Percentiles rank a stretch among this genome's conserved stretches.
These are phyloP conservation scores for Phascolomyces articulosus DNA, from an alignment of 371 early-diverging fungal species.

Conservation along the genomic window DNA sequence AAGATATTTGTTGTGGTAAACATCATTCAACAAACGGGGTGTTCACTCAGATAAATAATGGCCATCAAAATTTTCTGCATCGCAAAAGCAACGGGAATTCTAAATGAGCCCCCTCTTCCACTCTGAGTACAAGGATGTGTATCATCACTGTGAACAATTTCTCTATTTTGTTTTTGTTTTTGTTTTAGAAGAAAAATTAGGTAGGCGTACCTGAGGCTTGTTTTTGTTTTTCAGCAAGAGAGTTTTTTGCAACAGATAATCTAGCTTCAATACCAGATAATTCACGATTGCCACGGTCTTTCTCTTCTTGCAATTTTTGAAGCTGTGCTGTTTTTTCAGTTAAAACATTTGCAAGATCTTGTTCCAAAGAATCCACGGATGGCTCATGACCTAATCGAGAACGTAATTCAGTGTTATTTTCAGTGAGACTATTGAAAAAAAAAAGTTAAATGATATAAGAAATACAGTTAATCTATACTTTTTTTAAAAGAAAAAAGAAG, in stretches of 20 bases:
- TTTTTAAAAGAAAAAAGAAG: too few species aligned
- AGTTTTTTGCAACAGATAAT: constrained; percentile 37
- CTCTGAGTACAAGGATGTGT: too few species aligned
- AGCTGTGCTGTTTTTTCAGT: constrained; percentile 5
- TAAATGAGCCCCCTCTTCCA: too few species aligned
- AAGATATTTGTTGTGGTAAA: too few species aligned
- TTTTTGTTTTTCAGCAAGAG: constrained; percentile 13
- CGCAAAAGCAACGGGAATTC: too few species aligned
- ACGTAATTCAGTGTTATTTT: constrained; percentile 34
- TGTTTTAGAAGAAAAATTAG: too few species aligned
- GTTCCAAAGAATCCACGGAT: constrained; percentile 23
- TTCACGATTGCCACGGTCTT: constrained; percentile 17
- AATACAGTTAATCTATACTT: too few species aligned
- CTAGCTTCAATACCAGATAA: constrained; percentile 41
- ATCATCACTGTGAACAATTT: too few species aligned
- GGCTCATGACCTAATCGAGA: constrained; percentile 28
- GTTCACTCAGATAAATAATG: too few species aligned
- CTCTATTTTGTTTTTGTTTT: too few species aligned
- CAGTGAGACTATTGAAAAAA: constrained; percentile 16
- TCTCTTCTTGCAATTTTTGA: constrained; percentile 6
- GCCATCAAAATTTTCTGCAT: too few species aligned
- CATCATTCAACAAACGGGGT: too few species aligned
- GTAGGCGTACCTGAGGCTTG: constrained; percentile 20
- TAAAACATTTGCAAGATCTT: constrained; percentile 17
- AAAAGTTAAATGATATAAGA: constrained; percentile 7